A percentile compares a stretch with the other conserved stretches of the same genome.
Conservation (phyloP, 2,329 filamentous ascomycete species). For the Colletotrichum sp. region DNA sequence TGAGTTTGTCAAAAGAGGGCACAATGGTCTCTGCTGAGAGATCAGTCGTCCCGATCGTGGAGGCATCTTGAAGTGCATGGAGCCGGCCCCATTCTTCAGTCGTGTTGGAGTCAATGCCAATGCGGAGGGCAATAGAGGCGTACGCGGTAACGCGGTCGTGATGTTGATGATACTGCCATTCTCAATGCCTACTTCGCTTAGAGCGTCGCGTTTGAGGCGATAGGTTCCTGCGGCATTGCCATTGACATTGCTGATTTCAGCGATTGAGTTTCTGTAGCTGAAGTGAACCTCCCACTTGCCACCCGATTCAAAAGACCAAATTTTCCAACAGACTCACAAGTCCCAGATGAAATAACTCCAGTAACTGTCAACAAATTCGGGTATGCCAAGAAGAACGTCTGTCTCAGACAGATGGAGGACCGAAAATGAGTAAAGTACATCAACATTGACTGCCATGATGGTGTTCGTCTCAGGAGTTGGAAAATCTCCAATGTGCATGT, state of each 20-base stretch:
- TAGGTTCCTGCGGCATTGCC: neutral
- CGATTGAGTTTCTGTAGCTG: neutral
- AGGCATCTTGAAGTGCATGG: neutral
- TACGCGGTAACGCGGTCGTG: neutral
- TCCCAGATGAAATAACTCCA: neutral
- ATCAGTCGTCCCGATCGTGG: neutral
- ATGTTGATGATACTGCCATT: neutral
- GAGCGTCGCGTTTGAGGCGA: neutral
- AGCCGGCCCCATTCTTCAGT: neutral
- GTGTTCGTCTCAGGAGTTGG: neutral
- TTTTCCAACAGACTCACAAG: neutral
- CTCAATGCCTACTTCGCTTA: neutral
- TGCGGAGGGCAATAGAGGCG: neutral
- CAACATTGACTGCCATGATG: neutral
- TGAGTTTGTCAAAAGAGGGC: neutral
- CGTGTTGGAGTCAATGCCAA: neutral
- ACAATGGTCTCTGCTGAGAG: neutral
- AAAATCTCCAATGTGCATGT: neutral
- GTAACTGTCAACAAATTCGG: neutral
- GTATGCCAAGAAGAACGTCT: neutral
- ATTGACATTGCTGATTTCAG: neutral
- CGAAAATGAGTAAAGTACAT: neutral
- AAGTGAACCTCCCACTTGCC: neutral
- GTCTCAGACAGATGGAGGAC: neutral
- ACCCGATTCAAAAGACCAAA: neutral